Conservation (phyloP, 306 rosid genomes). For the Psophocarpus tetragonolobus region DNA sequence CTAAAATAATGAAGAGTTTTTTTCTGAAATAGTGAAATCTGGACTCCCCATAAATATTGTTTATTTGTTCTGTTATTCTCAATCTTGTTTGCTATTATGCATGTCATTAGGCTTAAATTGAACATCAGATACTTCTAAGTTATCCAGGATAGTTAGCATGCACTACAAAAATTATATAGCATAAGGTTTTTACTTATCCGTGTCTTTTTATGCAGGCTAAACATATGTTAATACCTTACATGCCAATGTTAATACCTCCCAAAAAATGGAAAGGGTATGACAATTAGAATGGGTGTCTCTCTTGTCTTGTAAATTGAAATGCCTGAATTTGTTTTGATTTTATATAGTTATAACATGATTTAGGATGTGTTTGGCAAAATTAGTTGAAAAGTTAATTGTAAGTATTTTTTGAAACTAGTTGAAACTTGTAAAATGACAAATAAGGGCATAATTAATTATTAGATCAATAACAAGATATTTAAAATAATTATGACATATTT, state of each 20-base stretch:
- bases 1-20: not conserved
- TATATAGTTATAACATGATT: conserved; percentile 7
- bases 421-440: too few relatives aligned
- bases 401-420: too few relatives aligned
- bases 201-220: conserved; percentile 61
- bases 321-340: conserved; percentile 15
- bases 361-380: too few relatives aligned
- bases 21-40: conserved; percentile 3
- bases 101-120: not conserved
- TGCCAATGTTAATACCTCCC: conserved; percentile 92
- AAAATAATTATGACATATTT: too few relatives aligned
- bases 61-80: not conserved
- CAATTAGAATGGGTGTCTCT: conserved; percentile 6
- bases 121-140: not conserved
- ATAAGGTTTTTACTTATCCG: conserved; percentile 17
- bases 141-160: not conserved
- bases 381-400: too few relatives aligned
- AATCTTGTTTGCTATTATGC: conserved; percentile 19
- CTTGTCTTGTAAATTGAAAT: conserved; percentile 27
- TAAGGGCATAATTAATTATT: too few relatives aligned
- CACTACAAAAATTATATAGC: not conserved
- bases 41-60: not conserved
- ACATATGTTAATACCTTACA: conserved; percentile 78
- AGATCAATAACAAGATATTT: too few relatives aligned
- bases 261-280: conserved; percentile 88